These are phyloP conservation scores for Phialocephala subalpina DNA, from an alignment of 2,329 filamentous ascomycete species.

Conservation along the genomic window DNA sequence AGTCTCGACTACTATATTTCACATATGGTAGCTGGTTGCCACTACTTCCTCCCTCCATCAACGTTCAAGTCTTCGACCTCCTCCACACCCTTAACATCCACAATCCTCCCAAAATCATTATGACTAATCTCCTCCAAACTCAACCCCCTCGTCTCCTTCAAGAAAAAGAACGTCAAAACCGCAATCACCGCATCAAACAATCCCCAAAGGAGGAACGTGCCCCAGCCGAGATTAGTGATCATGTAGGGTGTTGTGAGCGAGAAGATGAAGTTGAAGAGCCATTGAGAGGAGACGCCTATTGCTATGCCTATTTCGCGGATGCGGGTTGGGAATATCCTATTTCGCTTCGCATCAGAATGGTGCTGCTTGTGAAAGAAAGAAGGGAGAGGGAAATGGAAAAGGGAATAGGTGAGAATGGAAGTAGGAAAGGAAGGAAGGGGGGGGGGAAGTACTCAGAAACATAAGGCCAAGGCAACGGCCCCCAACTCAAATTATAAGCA, in stretches of 20 bases:
- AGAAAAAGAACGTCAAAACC: constrained; percentile 56
- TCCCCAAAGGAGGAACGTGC: constrained; percentile 54
- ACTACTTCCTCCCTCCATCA: no score
- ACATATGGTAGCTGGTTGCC: no score
- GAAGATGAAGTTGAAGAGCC: constrained; percentile 61
- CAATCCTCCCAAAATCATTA: constrained; percentile 17
- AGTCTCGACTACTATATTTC: no score
- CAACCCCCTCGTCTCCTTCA: constrained; percentile 75
- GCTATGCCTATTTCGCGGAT: constrained; percentile 57
- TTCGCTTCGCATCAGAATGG: no score
- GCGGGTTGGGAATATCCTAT: constrained; percentile 55
- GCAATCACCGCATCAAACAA: constrained; percentile 53
- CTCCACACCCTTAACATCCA: no score
- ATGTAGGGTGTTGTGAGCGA: constrained; percentile 58
- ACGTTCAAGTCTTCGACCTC: no score
- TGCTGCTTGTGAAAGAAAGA: no score
- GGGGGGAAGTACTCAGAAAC: constrained; percentile 46
- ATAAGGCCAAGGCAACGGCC: constrained; percentile 59
- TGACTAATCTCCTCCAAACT: constrained; percentile 64
- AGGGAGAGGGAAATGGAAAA: no score
- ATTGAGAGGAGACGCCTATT: constrained; percentile 58
- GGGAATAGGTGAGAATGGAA: not conserved
- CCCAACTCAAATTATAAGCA: constrained; percentile 59
- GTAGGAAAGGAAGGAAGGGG: not conserved
- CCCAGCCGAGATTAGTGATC: constrained; percentile 55